Percentiles rank a stretch among this genome's conserved stretches.
Evolutionary conservation across 495 filamentous ascomycete species (phyloP).

Genomic region (Thermothielavioides terrestris): DNA sequence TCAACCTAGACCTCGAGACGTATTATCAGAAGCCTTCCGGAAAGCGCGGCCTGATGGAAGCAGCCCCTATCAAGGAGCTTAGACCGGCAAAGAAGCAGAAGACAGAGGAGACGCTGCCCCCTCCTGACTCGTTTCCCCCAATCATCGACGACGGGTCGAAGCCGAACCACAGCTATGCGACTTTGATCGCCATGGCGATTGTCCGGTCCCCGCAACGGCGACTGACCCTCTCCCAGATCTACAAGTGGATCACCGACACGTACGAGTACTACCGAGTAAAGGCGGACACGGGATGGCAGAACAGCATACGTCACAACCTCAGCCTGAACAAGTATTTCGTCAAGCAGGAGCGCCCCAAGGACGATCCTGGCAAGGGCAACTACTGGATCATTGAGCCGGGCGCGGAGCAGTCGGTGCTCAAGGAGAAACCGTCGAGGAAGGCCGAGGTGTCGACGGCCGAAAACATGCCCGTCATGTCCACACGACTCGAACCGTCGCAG

Average conservation of each 20-base stretch:
- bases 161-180: slow-evolving; percentile 85
- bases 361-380: slow-evolving; percentile 97
- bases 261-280: slow-evolving; percentile 77
- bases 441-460: slow-evolving; percentile 28
- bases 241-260: slow-evolving; percentile 97
- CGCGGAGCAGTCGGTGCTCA: slow-evolving; percentile 77
- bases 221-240: slow-evolving; percentile 91
- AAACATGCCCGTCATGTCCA: slow-evolving; percentile 41
- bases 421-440: slow-evolving; percentile 62
- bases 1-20: slow-evolving; percentile 41
- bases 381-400: slow-evolving; percentile 94
- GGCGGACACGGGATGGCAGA: slow-evolving; percentile 93
- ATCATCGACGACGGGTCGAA: slow-evolving; percentile 84
- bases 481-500: slow-evolving; percentile 33
- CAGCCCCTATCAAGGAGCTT: slow-evolving; percentile 64
- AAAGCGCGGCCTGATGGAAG: slow-evolving; percentile 65
- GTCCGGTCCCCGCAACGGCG: slow-evolving; percentile 74
- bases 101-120: slow-evolving; percentile 50
- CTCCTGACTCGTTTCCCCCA: slow-evolving; percentile 66
- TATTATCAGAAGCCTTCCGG: slow-evolving; percentile 51
- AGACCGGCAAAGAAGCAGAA: slow-evolving; percentile 54
- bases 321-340: slow-evolving; percentile 95
- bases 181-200: slow-evolving; percentile 96
- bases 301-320: slow-evolving; percentile 98
- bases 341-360: slow-evolving; percentile 92